These are phyloP conservation scores for Daedaleopsis sinensis DNA, from an alignment of 768 basidiomycete species.

Conservation along the genomic window DNA sequence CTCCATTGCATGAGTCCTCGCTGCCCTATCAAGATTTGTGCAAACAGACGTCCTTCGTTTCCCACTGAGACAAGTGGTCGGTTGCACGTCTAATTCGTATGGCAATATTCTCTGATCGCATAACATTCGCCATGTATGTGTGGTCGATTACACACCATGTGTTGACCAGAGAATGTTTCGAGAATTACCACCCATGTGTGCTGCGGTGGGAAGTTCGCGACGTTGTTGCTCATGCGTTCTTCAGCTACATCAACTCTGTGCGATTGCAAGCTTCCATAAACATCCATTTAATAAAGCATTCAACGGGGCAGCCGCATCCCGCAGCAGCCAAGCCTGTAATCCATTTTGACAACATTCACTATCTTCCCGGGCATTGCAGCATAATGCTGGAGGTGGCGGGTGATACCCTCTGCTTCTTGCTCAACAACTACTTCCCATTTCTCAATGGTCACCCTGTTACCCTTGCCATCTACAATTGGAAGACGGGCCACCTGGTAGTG, in stretches of 20 bases:
- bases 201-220: background rate
- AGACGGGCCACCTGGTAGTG: conserved; percentile 25
- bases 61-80: too few species aligned
- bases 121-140: too few species aligned
- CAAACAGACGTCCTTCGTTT: too few species aligned
- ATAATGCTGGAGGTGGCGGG: conserved; percentile 29
- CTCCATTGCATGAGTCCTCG: too few species aligned
- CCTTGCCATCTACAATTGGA: conserved; percentile 30
- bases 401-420: conserved; percentile 22
- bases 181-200: too few species aligned
- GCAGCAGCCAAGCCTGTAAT: conserved; percentile 21
- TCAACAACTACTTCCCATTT: conserved; percentile 24
- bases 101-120: too few species aligned
- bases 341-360: conserved; percentile 16
- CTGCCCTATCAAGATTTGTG: too few species aligned
- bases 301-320: conserved; percentile 25
- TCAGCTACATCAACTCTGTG: conserved; percentile 16
- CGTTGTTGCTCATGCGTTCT: background rate
- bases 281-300: conserved; percentile 24
- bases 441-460: conserved; percentile 7
- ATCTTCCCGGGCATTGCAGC: conserved; percentile 18
- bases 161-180: too few species aligned
- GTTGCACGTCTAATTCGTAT: too few species aligned
- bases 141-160: too few species aligned
- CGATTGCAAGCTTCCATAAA: conserved; percentile 15